Conservation (phyloP, 2,329 filamentous ascomycete species). For the Paradendryphiella salina region DNA sequence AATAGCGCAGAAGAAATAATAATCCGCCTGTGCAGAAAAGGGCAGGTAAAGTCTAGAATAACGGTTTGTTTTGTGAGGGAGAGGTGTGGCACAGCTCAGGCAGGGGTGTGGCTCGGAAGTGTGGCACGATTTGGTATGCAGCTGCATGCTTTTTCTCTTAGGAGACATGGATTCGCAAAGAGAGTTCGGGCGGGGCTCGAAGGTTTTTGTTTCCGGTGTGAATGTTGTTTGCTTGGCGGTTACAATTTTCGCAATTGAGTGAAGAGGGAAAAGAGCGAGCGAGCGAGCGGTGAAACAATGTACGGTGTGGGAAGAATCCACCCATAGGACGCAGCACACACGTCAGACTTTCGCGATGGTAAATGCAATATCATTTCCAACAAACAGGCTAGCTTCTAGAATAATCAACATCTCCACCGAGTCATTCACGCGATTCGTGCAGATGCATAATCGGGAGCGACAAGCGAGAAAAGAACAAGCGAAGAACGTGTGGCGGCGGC, state of each 20-base stretch:
- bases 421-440: slow-evolving; percentile 7
- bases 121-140: neutral
- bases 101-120: slow-evolving; percentile 1
- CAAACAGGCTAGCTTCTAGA: slow-evolving; percentile 15
- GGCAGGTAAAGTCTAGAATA: neutral
- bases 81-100: slow-evolving; percentile 1
- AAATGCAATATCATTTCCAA: neutral
- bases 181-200: too few species aligned
- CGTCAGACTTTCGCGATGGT: neutral
- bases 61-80: neutral
- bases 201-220: neutral
- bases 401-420: slow-evolving; percentile 2
- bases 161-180: too few species aligned
- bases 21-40: neutral
- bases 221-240: neutral
- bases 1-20: neutral
- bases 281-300: neutral
- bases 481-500: neutral
- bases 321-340: slow-evolving; percentile 2
- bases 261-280: too few species aligned
- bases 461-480: slow-evolving; percentile 7
- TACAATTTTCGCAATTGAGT: neutral
- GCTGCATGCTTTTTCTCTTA: too few species aligned
- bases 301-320: neutral
- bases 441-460: slow-evolving; percentile 7